Evolutionary conservation across 495 filamentous ascomycete species (phyloP).

Genomic region (Trichoderma parareesei): DNA sequence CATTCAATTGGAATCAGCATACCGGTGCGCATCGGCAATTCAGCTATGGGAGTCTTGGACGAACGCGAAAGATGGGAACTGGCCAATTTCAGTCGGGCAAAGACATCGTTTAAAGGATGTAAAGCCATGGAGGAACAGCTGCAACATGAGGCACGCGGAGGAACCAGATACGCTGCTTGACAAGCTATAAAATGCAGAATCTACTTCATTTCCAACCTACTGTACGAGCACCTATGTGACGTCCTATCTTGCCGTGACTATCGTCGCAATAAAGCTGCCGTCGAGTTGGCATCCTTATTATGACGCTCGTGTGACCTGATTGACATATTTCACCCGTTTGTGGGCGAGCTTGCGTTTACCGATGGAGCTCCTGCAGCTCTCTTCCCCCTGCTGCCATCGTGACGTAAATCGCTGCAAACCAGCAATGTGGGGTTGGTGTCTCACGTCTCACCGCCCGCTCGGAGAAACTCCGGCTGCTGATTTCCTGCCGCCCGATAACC

Average conservation of each 20-base stretch:
- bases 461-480: not conserved
- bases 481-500: slow-evolving; percentile 16
- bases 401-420: not conserved
- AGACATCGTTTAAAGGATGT: not conserved
- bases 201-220: not conserved
- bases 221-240: not conserved
- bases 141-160: not conserved
- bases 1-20: not conserved
- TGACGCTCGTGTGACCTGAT: not conserved
- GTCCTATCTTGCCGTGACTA: not conserved
- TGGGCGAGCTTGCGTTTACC: not conserved
- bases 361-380: slow-evolving; percentile 2
- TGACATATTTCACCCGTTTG: not conserved
- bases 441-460: slow-evolving; percentile 3
- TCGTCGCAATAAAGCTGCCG: not conserved
- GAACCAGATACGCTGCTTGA: not conserved
- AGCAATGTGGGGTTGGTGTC: not conserved
- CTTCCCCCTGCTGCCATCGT: not conserved
- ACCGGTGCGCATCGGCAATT: not conserved
- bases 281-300: not conserved
- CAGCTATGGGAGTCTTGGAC: not conserved
- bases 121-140: slow-evolving; percentile 2
- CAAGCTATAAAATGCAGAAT: not conserved
- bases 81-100: not conserved
- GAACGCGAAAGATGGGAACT: slow-evolving; percentile 3